A percentile compares a stretch with the other conserved stretches of the same genome.
Evolutionary conservation across 805 yeast genomes (phyloP).

Genomic region (Monosporozyma yasuniensis): DNA sequence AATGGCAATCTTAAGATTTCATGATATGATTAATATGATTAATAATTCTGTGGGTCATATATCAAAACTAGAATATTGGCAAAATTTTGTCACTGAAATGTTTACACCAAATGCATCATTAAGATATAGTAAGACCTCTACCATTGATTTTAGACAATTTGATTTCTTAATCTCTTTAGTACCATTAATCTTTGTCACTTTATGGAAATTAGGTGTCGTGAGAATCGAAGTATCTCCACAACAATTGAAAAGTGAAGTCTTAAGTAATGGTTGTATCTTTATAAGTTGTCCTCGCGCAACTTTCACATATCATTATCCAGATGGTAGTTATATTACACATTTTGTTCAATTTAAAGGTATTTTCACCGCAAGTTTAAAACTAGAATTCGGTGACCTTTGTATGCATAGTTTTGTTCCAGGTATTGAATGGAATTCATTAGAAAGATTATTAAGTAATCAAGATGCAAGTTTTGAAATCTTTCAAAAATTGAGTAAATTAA

Average conservation of each 20-base stretch:
- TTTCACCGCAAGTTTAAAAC: constrained; percentile 51
- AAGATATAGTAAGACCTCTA: constrained; percentile 38
- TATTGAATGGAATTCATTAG: constrained; percentile 39
- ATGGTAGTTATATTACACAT: constrained; percentile 61
- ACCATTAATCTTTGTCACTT: constrained; percentile 37
- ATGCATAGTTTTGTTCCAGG: constrained; percentile 39
- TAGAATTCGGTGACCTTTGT: constrained; percentile 66
- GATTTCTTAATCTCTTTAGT: constrained; percentile 39
- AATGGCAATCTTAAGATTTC: constrained; percentile 41
- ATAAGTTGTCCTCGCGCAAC: constrained; percentile 45
- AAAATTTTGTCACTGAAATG: constrained; percentile 38
- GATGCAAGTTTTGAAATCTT: constrained; percentile 21
- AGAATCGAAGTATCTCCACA: constrained; percentile 42
- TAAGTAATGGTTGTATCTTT: constrained; percentile 45
- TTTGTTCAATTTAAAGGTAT: constrained; percentile 53
- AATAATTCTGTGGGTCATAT: constrained; percentile 37
- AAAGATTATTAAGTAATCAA: constrained; percentile 37
- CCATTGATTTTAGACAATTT: constrained; percentile 44
- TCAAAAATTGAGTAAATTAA: not conserved
- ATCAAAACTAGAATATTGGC: constrained; percentile 42
- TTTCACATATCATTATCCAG: constrained; percentile 46
- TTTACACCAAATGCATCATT: constrained; percentile 45
- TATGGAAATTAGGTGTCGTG: constrained; percentile 40
- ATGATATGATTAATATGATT: constrained; percentile 42
- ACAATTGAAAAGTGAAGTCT: constrained; percentile 41